phyloP scores from a whole-genome alignment of 73 alveolate species.

The Paramecium octaurelia region DNA sequence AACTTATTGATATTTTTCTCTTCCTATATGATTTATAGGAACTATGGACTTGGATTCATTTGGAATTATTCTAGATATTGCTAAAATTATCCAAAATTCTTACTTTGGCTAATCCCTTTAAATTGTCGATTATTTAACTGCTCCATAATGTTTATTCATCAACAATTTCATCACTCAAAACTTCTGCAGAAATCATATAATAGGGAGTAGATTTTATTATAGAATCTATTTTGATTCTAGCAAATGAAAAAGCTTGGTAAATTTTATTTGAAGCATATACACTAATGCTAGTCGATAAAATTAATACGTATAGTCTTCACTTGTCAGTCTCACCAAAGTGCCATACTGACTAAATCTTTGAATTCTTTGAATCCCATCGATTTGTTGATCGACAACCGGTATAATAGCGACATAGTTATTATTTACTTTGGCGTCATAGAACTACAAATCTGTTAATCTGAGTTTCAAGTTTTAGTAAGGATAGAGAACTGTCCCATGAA shows the following conservation, averaged over 20 bases:
- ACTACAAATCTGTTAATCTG: slow-evolving; percentile 38
- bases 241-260: slow-evolving; percentile 23
- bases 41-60: slow-evolving; percentile 7
- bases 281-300: neutral
- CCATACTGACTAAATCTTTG: slow-evolving; percentile 4
- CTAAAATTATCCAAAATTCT: neutral
- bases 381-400: neutral
- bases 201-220: neutral
- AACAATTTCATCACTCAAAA: neutral
- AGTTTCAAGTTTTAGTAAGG: slow-evolving; percentile 53
- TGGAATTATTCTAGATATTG: slow-evolving; percentile 17
- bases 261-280: neutral
- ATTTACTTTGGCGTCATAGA: slow-evolving; percentile 23
- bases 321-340: neutral
- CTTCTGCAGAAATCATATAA: neutral
- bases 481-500: slow-evolving; percentile 17
- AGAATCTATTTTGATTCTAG: slow-evolving; percentile 44
- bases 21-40: slow-evolving; percentile 17
- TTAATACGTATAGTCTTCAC: slow-evolving; percentile 24
- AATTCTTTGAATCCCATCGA: neutral
- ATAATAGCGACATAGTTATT: neutral
- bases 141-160: neutral
- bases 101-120: neutral
- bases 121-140: neutral
- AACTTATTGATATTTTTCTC: slow-evolving; percentile 47